phyloP scores from a whole-genome alignment of 2,329 filamentous ascomycete species.

The Fusarium sp. region DNA sequence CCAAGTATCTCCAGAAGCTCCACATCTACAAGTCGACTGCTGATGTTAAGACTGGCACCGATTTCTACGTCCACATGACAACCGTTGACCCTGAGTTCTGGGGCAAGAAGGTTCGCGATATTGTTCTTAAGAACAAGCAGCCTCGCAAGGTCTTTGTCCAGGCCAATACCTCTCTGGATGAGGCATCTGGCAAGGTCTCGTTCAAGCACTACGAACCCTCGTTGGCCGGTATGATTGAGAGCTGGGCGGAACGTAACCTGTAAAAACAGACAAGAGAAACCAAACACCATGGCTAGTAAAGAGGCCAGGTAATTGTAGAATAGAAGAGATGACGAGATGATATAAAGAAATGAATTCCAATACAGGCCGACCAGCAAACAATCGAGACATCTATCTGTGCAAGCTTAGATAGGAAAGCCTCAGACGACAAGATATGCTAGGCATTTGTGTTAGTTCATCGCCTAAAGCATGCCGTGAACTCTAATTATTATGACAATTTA shows the following conservation, averaged over 20 bases:
- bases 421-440: too few species aligned
- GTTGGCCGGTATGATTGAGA: conserved; percentile 85
- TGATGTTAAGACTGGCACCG: conserved; percentile 82
- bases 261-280: conserved; percentile 50
- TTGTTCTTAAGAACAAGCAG: conserved; percentile 83
- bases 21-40: conserved; percentile 95
- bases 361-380: too few species aligned
- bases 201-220: conserved; percentile 90
- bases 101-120: conserved; percentile 82
- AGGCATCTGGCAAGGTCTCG: conserved; percentile 77
- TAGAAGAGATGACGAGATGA: conserved; percentile 32
- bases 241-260: conserved; percentile 77
- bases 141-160: conserved; percentile 95
- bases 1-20: conserved; percentile 89
- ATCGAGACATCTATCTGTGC: too few species aligned
- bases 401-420: too few species aligned
- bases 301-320: conserved; percentile 24
- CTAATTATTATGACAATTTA: too few species aligned
- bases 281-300: conserved; percentile 15
- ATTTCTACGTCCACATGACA: conserved; percentile 88
- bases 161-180: conserved; percentile 85
- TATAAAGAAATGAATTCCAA: not conserved
- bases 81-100: conserved; percentile 86
- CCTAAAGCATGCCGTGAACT: too few species aligned
- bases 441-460: too few species aligned